phyloP scores from a whole-genome alignment of 2,329 filamentous ascomycete genomes.

The Penicillium sp. region DNA sequence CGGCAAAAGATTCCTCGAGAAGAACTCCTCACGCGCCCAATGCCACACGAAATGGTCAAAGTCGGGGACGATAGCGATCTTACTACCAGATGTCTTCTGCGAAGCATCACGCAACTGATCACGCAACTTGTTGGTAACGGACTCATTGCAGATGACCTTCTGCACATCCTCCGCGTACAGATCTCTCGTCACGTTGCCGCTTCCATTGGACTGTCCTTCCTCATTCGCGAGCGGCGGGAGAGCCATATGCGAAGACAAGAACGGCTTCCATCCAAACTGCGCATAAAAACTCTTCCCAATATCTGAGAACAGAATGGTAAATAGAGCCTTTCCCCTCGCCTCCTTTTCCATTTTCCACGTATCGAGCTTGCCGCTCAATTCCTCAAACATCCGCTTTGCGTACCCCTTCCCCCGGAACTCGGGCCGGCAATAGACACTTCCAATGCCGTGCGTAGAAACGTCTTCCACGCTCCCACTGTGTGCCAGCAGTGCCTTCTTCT shows the following conservation, averaged over 20 bases:
- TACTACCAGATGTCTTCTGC: conserved; percentile 43
- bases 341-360: conserved; percentile 52
- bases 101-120: conserved; percentile 54
- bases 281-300: conserved; percentile 83
- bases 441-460: conserved; percentile 67
- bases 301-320: conserved; percentile 82
- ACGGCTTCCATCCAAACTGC: conserved; percentile 72
- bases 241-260: conserved; percentile 69
- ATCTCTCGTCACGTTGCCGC: conserved; percentile 24
- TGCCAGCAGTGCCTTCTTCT: conserved; percentile 43
- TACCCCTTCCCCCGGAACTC: conserved; percentile 71
- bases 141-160: conserved; percentile 54
- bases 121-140: conserved; percentile 67
- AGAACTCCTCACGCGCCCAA: conserved; percentile 76
- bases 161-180: conserved; percentile 36
- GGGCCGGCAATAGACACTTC: conserved; percentile 73
- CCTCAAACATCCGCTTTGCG: conserved; percentile 70
- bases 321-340: conserved; percentile 49
- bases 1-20: conserved; percentile 63
- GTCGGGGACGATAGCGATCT: conserved; percentile 68
- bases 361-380: conserved; percentile 58
- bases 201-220: conserved; percentile 22
- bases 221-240: conserved; percentile 47
- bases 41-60: conserved; percentile 71
- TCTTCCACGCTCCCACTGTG: conserved; percentile 58